phyloP scores from a whole-genome alignment of 345 rosid genomes.

The Moricandia arvensis region DNA sequence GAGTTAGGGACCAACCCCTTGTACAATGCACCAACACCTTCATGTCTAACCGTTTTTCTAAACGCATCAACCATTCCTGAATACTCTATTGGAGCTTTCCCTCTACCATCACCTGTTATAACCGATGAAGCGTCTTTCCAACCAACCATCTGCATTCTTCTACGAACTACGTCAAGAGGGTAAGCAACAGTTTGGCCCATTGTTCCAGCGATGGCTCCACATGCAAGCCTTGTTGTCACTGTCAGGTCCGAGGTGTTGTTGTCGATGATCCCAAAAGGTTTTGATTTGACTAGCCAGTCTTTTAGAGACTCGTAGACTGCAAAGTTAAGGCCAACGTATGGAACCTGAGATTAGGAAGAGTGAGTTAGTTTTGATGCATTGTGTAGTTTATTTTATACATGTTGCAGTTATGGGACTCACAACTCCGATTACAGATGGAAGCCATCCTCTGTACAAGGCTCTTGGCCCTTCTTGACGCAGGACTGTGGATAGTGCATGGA shows the following conservation, averaged over 20 bases:
- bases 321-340: slow-evolving; percentile 91
- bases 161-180: slow-evolving; percentile 79
- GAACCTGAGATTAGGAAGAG: slow-evolving; percentile 56
- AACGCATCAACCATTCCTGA: slow-evolving; percentile 83
- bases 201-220: slow-evolving; percentile 94
- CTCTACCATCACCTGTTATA: slow-evolving; percentile 66
- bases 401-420: not conserved
- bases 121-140: slow-evolving; percentile 90
- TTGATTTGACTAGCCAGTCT: slow-evolving; percentile 60
- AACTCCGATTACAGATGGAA: slow-evolving; percentile 89
- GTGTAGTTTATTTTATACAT: not conserved
- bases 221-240: slow-evolving; percentile 71
- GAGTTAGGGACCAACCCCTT: slow-evolving; percentile 90
- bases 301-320: slow-evolving; percentile 87
- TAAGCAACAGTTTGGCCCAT: slow-evolving; percentile 88
- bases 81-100: slow-evolving; percentile 45
- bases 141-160: slow-evolving; percentile 93
- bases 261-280: slow-evolving; percentile 40
- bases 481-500: slow-evolving; percentile 77
- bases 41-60: slow-evolving; percentile 68
- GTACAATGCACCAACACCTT: slow-evolving; percentile 80
- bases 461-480: slow-evolving; percentile 73
- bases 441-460: slow-evolving; percentile 85
- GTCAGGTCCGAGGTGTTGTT: not conserved
- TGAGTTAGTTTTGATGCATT: too few species aligned